Conservation (phyloP, 495 filamentous ascomycete genomes). For the Neurospora sp. region DNA sequence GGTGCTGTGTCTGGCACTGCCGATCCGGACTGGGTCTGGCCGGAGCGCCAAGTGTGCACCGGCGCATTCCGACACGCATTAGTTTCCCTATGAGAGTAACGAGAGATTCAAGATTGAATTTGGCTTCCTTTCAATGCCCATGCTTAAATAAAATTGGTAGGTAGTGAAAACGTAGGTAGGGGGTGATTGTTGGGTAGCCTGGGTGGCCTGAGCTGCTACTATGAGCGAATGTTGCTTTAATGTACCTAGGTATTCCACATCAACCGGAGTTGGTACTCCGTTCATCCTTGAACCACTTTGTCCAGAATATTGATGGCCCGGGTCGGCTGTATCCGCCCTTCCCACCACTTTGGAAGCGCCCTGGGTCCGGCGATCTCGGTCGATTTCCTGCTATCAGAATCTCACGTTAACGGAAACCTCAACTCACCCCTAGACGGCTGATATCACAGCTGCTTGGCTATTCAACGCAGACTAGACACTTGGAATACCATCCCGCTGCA, state of each 20-base stretch:
- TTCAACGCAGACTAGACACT: not conserved
- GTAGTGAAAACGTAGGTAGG: not conserved
- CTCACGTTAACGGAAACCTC: not conserved
- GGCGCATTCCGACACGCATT: too few relatives aligned
- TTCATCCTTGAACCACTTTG: not conserved
- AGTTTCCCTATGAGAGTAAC: not conserved
- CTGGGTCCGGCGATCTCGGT: not conserved
- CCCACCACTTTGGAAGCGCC: not conserved
- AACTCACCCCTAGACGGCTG: not conserved
- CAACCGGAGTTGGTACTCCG: not conserved
- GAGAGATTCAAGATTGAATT: not conserved
- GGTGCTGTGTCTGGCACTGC: too few relatives aligned
- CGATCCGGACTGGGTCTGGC: too few relatives aligned
- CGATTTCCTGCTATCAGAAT: not conserved
- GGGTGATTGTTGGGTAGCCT: not conserved
- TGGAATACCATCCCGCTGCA: not conserved
- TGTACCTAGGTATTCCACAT: not conserved
- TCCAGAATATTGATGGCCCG: not conserved
- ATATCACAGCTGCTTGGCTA: not conserved
- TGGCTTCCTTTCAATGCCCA: too few relatives aligned
- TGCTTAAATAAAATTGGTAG: not conserved
- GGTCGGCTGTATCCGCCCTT: not conserved
- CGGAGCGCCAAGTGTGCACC: too few relatives aligned
- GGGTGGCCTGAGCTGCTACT: not conserved
- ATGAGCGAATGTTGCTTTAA: not conserved